A percentile compares a stretch with the other conserved stretches of the same genome.
Conservation (phyloP, 345 rosid species). For the Angophora floribunda region DNA sequence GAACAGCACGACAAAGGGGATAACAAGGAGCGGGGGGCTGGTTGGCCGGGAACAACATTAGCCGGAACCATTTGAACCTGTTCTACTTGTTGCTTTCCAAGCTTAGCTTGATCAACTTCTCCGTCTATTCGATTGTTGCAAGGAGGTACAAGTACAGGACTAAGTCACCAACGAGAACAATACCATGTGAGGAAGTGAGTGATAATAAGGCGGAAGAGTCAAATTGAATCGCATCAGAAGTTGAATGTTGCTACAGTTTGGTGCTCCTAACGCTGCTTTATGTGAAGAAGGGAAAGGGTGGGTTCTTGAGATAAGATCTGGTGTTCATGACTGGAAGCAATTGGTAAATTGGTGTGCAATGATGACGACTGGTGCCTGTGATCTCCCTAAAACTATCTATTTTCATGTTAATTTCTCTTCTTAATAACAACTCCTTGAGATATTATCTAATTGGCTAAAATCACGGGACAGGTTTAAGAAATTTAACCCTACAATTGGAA, state of each 20-base stretch:
- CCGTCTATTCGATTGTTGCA: not conserved
- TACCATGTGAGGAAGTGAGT: not conserved
- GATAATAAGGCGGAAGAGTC: not conserved
- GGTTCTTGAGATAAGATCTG: not conserved
- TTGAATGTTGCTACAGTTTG: not conserved
- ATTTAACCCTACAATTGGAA: no score
- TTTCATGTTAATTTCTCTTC: no score
- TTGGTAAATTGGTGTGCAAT: not conserved
- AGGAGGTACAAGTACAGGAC: not conserved
- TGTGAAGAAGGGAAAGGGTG: no score
- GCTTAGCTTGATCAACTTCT: constrained; percentile 1
- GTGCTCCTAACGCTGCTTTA: not conserved
- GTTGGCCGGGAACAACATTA: constrained; percentile 16
- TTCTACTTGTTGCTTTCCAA: constrained; percentile 11
- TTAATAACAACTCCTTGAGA: no score
- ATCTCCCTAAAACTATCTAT: not conserved
- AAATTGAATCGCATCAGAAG: not conserved
- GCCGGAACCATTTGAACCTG: constrained; percentile 14
- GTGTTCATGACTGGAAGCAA: not conserved
- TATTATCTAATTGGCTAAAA: no score
- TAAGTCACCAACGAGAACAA: constrained; percentile 5
- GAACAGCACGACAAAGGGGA: not conserved
- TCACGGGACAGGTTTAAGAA: no score
- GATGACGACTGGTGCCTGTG: not conserved
- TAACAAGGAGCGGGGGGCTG: constrained; percentile 10